Conservation (phyloP, 31 red algal genomes). For the Odonthalia washingtoniensis region DNA sequence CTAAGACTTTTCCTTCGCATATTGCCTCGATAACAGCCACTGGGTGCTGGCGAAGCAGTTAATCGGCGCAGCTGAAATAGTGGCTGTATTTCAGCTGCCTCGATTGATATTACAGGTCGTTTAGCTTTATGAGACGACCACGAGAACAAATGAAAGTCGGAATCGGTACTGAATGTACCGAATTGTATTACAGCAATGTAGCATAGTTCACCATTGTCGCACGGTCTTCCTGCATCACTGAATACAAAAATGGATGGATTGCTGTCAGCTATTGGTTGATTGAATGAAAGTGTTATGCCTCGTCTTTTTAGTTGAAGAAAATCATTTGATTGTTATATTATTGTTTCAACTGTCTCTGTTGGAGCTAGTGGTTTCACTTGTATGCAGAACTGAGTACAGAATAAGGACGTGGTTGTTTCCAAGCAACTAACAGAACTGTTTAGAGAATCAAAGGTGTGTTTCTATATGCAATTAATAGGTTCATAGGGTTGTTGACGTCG, state of each 20-base stretch:
- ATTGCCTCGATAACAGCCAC: neutral
- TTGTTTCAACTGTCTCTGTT: neutral
- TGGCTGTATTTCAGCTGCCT: neutral
- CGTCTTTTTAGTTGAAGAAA: neutral
- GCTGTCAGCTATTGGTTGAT: neutral
- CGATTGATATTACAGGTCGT: neutral
- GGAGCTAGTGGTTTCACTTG: neutral
- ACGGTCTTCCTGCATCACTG: neutral
- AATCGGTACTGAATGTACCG: neutral
- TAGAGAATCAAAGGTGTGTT: neutral
- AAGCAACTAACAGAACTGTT: constrained; percentile 6
- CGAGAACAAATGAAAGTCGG: neutral
- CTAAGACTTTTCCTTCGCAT: neutral
- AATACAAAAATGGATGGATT: neutral
- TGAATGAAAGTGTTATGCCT: neutral
- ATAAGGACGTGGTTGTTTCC: neutral
- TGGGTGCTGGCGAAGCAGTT: no score
- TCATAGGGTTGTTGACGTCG: neutral
- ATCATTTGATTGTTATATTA: neutral
- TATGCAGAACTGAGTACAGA: neutral
- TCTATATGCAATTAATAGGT: neutral
- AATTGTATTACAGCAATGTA: neutral
- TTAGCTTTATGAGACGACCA: constrained; percentile 6
- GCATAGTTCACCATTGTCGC: neutral
- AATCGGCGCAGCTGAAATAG: no score